A percentile compares a stretch with the other conserved stretches of the same genome.
Conservation (phyloP, 2,329 filamentous ascomycete genomes). For the Colletotrichum trifolii region DNA sequence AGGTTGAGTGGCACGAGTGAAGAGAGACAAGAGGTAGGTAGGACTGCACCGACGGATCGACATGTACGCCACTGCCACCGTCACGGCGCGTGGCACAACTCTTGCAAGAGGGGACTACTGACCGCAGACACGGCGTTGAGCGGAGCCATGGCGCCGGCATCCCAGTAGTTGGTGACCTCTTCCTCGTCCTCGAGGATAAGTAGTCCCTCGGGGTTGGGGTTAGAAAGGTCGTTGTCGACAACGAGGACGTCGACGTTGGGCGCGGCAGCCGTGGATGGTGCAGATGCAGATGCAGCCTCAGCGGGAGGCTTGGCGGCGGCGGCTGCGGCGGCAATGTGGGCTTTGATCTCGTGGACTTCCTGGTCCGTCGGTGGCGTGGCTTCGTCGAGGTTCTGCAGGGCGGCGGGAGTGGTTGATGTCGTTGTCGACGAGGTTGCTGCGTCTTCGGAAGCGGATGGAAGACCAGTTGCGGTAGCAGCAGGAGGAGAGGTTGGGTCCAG, state of each 20-base stretch:
- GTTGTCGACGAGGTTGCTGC: conserved; percentile 20
- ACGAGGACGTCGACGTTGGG: neutral
- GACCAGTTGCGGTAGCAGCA: too few relatives aligned
- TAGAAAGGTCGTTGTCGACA: neutral
- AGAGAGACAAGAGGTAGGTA: neutral
- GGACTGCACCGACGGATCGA: conserved; percentile 8
- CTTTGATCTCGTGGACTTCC: conserved; percentile 36
- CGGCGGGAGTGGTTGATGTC: conserved; percentile 14
- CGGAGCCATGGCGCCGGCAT: conserved; percentile 67
- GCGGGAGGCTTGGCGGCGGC: conserved; percentile 25
- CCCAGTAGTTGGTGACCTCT: conserved; percentile 65
- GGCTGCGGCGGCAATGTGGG: conserved; percentile 35
- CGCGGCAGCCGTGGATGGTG: conserved; percentile 30
- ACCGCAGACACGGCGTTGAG: conserved; percentile 66
- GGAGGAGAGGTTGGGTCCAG: conserved; percentile 35
- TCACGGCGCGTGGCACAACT: neutral
- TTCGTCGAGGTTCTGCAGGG: conserved; percentile 23
- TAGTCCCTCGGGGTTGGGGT: neutral
- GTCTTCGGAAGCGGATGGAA: conserved; percentile 33
- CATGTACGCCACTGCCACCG: conserved; percentile 6
- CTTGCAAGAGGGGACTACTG: conserved; percentile 45
- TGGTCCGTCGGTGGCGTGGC: conserved; percentile 33
- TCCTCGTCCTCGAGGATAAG: conserved; percentile 35
- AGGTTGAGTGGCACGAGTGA: conserved; percentile 2
- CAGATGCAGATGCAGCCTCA: conserved; percentile 1